Base-by-base conservation (phyloP, 441 rosid genomes). In the Euphorbia celastroides region DNA sequence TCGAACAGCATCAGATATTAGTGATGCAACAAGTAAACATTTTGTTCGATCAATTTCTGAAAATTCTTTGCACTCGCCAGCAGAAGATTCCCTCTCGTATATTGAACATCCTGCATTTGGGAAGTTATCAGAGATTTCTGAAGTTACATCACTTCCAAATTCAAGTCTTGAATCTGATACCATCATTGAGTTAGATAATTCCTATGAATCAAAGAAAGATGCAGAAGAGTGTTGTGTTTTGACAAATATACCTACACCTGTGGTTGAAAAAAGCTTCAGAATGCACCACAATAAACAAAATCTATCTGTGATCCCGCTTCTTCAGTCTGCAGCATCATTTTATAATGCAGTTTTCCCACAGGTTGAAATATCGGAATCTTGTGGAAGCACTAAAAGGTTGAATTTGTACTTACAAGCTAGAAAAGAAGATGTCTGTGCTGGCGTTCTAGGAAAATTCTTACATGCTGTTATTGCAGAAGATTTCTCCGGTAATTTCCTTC, bases 311-410 rank as follows among this genome's bases (percentile, higher is more conserved):
- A 74, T 84, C 34, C 80, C 83, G 59, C 83, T 85, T 72, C 86
- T 89, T 66, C 86, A 66, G 65, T 80, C 83, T 70, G 91, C 88
- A 13, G 92, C 92, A 70, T 74, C 84, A 60, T 87, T 83, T 70
- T 83, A 75, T 62, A 75, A 62, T 55, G 88, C 83, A 34, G 56
- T 70, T 52, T 73, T 79, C 13, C 83, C 81, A 0, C 73, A 63
- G 50, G 44, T 80, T 65, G 86, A 87, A 60, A 78, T 84, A 48
- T 66, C 77, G 67, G 88, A 81, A 71, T 78, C 83, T n/a, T 80
- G 86, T 50, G 83, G 82, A 67, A 74, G 79, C 77, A 70, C 75
- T 56, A 68, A 54, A 54, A 62, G 59, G 74, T 77, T 87, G 22
- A 83, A 83, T 66, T 30, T 48, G 10, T 84, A 76, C 71, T 73